Evolutionary conservation across 2,329 filamentous ascomycete genomes (phyloP).

Genomic region (Septoria petroselini): DNA sequence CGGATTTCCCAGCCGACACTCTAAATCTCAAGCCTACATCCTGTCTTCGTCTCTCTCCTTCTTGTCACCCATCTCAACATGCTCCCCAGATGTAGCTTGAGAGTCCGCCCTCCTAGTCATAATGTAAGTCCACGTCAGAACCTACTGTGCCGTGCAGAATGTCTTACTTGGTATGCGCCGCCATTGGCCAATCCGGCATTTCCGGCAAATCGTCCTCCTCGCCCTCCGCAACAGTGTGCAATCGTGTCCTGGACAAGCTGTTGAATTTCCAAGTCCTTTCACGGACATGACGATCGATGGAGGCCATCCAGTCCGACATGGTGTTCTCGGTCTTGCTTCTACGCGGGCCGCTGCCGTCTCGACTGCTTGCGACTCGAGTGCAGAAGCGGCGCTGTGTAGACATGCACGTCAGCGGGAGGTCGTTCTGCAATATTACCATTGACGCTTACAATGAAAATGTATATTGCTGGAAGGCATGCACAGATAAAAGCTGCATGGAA

Average conservation of each 20-base stretch:
- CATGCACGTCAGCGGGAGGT: neutral
- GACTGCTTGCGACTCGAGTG: neutral
- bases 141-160: too few species aligned
- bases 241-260: neutral
- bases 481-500: slow-evolving; percentile 7
- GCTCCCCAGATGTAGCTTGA: too few species aligned
- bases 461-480: slow-evolving; percentile 4
- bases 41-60: too few species aligned
- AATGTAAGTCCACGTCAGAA: too few species aligned
- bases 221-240: neutral
- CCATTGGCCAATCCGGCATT: neutral
- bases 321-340: neutral
- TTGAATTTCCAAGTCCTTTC: slow-evolving; percentile 4
- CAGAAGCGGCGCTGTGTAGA: slow-evolving; percentile 1
- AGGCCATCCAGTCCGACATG: slow-evolving; percentile 9
- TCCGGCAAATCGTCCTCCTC: slow-evolving; percentile 2
- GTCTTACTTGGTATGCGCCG: neutral
- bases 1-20: too few species aligned
- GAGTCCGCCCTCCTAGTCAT: too few species aligned
- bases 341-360: neutral
- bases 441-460: slow-evolving; percentile 3
- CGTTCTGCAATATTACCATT: neutral
- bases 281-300: neutral
- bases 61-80: too few species aligned
- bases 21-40: too few species aligned